phyloP scores from a whole-genome alignment of 257 asterid species.

The Vinca minor region DNA sequence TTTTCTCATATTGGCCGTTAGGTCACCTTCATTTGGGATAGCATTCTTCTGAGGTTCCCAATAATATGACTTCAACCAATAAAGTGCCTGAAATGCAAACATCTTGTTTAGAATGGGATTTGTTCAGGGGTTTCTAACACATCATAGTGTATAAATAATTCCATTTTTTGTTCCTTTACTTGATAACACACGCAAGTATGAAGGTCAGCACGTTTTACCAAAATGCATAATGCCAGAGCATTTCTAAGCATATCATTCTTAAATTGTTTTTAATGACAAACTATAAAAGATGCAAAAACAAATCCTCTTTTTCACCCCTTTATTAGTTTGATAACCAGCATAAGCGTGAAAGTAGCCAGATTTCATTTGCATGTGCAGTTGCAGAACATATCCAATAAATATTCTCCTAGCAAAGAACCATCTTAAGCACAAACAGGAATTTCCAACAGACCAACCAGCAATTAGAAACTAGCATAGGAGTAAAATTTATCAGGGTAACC shows the following conservation, averaged over 20 bases:
- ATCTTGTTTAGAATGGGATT: constrained; percentile 12
- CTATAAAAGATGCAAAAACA: neutral
- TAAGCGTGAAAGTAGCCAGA: too few species aligned
- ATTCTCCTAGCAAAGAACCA: neutral
- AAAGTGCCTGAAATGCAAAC: constrained; percentile 57
- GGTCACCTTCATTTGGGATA: constrained; percentile 40
- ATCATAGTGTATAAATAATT: neutral
- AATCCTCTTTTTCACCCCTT: neutral
- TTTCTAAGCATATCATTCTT: neutral
- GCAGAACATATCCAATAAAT: neutral
- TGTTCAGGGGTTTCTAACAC: neutral
- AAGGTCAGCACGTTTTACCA: neutral
- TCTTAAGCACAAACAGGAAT: neutral
- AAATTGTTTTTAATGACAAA: neutral
- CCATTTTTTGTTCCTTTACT: neutral
- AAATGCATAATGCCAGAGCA: neutral
- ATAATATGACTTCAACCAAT: constrained; percentile 73
- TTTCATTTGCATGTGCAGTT: too few species aligned
- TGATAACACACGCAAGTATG: neutral
- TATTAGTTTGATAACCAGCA: neutral
- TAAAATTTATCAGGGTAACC: constrained; percentile 24
- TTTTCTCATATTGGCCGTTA: constrained; percentile 33
- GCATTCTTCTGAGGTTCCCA: constrained; percentile 80
- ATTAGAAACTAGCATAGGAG: neutral
- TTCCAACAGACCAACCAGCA: neutral